Conservation (phyloP, 2,329 filamentous ascomycete species). For the Orbilia quercus region DNA sequence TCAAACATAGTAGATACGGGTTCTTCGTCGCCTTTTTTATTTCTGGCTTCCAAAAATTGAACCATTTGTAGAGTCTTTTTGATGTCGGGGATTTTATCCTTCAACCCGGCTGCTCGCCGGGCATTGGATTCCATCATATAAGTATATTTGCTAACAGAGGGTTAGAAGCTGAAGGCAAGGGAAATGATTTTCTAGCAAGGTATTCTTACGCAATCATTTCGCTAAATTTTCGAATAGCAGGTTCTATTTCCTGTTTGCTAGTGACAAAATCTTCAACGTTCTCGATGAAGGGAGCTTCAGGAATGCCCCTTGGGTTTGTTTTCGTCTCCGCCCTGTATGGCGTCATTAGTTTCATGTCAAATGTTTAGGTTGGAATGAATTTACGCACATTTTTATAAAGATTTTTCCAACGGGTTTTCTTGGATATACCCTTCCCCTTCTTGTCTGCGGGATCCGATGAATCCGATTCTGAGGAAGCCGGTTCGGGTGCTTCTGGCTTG, state of each 20-base stretch:
- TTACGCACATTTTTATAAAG: constrained; percentile 24
- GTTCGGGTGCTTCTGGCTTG: constrained; percentile 1
- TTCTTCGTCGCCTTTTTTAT: constrained; percentile 68
- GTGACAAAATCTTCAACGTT: constrained; percentile 88
- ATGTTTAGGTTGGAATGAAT: background rate
- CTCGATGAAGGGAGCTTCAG: constrained; percentile 85
- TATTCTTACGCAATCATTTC: constrained; percentile 86
- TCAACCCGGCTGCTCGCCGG: constrained; percentile 80
- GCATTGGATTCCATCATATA: constrained; percentile 98
- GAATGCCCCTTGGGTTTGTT: constrained; percentile 85
- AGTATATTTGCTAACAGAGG: constrained; percentile 88
- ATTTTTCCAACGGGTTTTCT: background rate
- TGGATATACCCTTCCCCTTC: background rate
- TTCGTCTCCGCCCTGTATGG: constrained; percentile 63
- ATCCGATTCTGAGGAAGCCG: background rate
- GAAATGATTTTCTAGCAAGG: background rate
- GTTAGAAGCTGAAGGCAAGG: too few species aligned
- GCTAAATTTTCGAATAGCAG: constrained; percentile 83
- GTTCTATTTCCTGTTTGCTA: constrained; percentile 80
- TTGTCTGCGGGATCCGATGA: background rate
- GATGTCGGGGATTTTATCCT: constrained; percentile 97
- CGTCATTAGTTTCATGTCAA: background rate
- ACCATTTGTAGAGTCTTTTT: constrained; percentile 95
- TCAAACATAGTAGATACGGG: constrained; percentile 93
- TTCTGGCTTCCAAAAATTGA: constrained; percentile 80